A percentile compares a stretch with the other conserved stretches of the same genome.
These are phyloP conservation scores for Oryza rufipogon DNA, from an alignment of 176 grass and related monocot genomes.

Conservation along the genomic window DNA sequence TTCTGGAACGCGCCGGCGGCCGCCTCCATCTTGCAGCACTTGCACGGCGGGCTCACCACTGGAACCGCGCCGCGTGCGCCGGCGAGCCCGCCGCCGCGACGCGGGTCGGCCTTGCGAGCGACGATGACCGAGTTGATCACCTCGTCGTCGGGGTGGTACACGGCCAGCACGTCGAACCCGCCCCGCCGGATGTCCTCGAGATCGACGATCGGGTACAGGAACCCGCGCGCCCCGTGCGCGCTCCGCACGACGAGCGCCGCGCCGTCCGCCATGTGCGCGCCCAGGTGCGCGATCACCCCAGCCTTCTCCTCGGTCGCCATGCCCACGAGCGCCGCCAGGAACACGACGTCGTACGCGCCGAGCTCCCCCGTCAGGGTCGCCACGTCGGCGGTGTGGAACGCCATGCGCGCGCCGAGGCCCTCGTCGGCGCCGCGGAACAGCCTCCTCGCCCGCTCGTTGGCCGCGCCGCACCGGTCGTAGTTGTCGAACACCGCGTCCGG, in stretches of 20 bases:
- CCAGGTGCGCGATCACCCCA: constrained; percentile 54
- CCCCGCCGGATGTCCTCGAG: constrained; percentile 47
- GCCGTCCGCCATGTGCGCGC: constrained; percentile 56
- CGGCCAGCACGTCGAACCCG: constrained; percentile 67
- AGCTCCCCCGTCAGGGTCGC: constrained; percentile 47
- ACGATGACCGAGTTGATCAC: constrained; percentile 68
- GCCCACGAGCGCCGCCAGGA: constrained; percentile 80
- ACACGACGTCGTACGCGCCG: constrained; percentile 65
- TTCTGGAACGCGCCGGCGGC: background rate
- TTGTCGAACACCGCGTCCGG: constrained; percentile 47
- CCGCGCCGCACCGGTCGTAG: constrained; percentile 51
- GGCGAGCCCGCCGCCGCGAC: background rate
- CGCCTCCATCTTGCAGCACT: constrained; percentile 43
- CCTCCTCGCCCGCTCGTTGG: constrained; percentile 56
- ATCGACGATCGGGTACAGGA: constrained; percentile 80
- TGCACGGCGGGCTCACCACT: constrained; percentile 31
- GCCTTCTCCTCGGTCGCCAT: constrained; percentile 65
- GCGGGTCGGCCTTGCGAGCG: constrained; percentile 34
- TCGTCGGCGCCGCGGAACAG: constrained; percentile 52
- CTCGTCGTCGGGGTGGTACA: constrained; percentile 69
- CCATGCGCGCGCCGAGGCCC: constrained; percentile 45
- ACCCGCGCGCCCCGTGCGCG: constrained; percentile 74
- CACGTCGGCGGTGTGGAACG: constrained; percentile 73
- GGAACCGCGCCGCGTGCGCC: background rate
- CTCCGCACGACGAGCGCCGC: constrained; percentile 69